Evolutionary conservation across 2,329 filamentous ascomycete species (phyloP).

Genomic region (Parafenestella ontariensis): DNA sequence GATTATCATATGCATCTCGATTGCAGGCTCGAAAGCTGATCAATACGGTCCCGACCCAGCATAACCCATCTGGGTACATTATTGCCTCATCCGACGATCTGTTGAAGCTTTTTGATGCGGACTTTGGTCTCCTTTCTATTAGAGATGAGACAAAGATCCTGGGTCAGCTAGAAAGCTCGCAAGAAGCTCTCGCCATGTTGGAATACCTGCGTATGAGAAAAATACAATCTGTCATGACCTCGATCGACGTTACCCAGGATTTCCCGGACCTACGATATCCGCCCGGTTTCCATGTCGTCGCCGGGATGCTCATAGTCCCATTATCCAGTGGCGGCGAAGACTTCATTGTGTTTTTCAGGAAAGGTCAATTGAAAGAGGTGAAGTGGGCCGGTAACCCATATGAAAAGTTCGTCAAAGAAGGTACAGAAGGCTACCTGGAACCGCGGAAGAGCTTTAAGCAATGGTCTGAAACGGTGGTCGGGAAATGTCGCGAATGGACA

Average conservation of each 20-base stretch:
- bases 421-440: slow-evolving; percentile 76
- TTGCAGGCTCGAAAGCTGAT: slow-evolving; percentile 87
- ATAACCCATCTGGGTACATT: slow-evolving; percentile 88
- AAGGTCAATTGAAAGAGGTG: slow-evolving; percentile 74
- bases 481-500: slow-evolving; percentile 85
- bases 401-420: slow-evolving; percentile 75
- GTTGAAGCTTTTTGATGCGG: slow-evolving; percentile 82
- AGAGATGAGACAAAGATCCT: slow-evolving; percentile 88
- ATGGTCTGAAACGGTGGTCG: slow-evolving; percentile 82
- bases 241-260: slow-evolving; percentile 76
- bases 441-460: slow-evolving; percentile 79
- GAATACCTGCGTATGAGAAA: slow-evolving; percentile 82
- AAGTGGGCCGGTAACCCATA: slow-evolving; percentile 90
- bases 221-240: slow-evolving; percentile 77
- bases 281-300: slow-evolving; percentile 79
- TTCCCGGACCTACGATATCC: slow-evolving; percentile 82
- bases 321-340: slow-evolving; percentile 77
- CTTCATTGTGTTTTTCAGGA: slow-evolving; percentile 92
- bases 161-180: slow-evolving; percentile 75
- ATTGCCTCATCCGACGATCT: slow-evolving; percentile 88
- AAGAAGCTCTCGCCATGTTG: slow-evolving; percentile 82
- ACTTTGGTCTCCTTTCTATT: slow-evolving; percentile 85
- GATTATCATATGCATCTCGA: slow-evolving; percentile 83
- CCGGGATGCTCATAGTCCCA: slow-evolving; percentile 82
- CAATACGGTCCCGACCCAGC: slow-evolving; percentile 80